Evolutionary conservation across 345 rosid species (phyloP), one percentile per base, ranked within the genome.

Genomic region (Jatropha curcas): DNA sequence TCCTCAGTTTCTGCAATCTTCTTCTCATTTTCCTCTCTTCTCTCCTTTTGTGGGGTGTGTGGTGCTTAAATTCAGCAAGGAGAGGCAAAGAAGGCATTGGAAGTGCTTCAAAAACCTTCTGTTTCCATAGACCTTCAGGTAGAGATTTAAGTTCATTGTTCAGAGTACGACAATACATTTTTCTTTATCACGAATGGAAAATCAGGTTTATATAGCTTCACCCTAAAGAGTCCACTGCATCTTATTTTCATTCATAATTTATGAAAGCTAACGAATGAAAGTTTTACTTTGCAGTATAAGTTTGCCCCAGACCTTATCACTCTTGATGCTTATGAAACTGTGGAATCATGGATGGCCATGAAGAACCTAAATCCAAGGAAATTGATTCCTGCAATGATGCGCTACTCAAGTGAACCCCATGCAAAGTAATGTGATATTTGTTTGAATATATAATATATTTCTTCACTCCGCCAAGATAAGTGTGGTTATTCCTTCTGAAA

Each of bases 341-440:
- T 95, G 79, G 99, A 95, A 82, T 91, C 96, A 69, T 95, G 99
- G 98, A 91, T 95, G 97, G 82, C 90, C 70, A 88, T 84, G 60
- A 88, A 92, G 82, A 83, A 91, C 74, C 84, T 95, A 65, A 91
- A 93, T 72, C 98, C 99, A 31, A 88, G 98, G 86, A 95, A 90
- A 78, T 79, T 95, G 69, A 87, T 92, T 79, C 96, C 98, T 80
- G 98, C 99, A 68, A 92, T 95, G 99, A 91, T 95, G 98, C 98
- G 97, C 56, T 95, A 95, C 88, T 91, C 97, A 79, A 91, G 93
- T 76, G 98, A 92, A 84, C 98, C 98, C 84, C 99, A 92, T 95
- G 97, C 98, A 71, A 95, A 91, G 99, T 95, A 91, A 81, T 71
- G 68, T 39, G 31, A 52, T 33, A 57, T 14, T 45, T 52, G 19